phyloP scores from a whole-genome alignment of 2,329 filamentous ascomycete genomes.

The Fusarium sacchari region DNA sequence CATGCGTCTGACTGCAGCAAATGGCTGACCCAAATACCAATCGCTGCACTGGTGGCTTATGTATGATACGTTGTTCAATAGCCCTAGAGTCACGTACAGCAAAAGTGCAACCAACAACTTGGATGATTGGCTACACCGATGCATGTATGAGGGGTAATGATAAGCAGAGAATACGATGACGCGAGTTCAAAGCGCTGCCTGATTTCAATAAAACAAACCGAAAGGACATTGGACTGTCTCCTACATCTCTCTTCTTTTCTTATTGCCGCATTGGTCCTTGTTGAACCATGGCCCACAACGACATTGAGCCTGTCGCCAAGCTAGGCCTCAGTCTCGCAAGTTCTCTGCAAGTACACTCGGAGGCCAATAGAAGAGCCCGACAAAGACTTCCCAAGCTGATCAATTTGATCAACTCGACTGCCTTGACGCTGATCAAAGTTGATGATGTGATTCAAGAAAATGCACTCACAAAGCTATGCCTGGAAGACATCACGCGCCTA shows the following conservation, averaged over 20 bases:
- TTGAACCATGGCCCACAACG: background rate
- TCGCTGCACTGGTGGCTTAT: background rate
- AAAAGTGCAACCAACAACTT: background rate
- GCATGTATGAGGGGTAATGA: background rate
- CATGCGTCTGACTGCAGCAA: background rate
- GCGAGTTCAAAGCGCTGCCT: background rate
- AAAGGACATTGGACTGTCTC: fast-evolving
- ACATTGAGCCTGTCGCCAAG: background rate
- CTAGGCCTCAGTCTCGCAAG: background rate
- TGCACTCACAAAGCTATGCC: background rate
- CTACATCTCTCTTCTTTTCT: fast-evolving
- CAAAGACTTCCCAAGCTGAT: background rate
- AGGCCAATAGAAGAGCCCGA: background rate
- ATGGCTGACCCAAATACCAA: background rate
- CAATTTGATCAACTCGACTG: background rate
- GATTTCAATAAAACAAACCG: background rate
- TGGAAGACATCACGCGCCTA: fast-evolving
- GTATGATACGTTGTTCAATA: background rate
- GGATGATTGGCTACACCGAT: background rate
- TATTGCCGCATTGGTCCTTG: fast-evolving
- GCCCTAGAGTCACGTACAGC: background rate
- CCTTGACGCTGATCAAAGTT: fast-evolving
- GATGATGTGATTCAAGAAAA: background rate
- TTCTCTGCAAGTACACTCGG: fast-evolving
- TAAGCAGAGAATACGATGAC: background rate